A percentile compares a stretch with the other conserved stretches of the same genome.
Conservation (phyloP, 805 yeast species). For the Wickerhamomyces silvicola region DNA sequence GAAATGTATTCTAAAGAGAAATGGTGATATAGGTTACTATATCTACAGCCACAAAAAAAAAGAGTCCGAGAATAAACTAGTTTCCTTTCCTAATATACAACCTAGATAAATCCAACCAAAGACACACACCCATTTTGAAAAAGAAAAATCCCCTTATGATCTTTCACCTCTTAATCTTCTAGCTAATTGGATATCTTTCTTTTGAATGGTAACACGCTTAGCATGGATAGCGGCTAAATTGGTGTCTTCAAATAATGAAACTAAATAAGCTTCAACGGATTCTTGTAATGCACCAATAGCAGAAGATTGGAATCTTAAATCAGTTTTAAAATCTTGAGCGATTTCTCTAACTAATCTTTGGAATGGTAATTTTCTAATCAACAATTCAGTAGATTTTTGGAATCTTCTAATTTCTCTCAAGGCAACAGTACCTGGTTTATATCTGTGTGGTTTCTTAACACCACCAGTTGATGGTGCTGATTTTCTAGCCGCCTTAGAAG, state of each 20-base stretch:
- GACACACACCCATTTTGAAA: too few species aligned
- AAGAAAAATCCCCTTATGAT: too few species aligned
- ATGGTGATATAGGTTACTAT: too few species aligned
- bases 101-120: too few species aligned
- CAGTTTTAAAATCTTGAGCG: constrained; percentile 90
- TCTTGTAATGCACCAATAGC: constrained; percentile 98
- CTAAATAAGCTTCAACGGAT: constrained; percentile 97
- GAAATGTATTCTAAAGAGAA: too few species aligned
- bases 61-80: too few species aligned
- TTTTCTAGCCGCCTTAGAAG: constrained; percentile 90
- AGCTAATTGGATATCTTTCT: constrained; percentile 96
- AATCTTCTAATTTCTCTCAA: constrained; percentile 96
- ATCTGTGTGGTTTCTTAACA: constrained; percentile 93
- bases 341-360: constrained; percentile 95
- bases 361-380: constrained; percentile 95
- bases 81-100: too few species aligned
- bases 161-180: constrained; percentile 98
- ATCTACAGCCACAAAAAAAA: too few species aligned
- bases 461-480: constrained; percentile 91
- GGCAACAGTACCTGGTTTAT: constrained; percentile 96
- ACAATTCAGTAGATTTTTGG: constrained; percentile 91
- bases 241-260: constrained; percentile 94
- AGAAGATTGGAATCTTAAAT: constrained; percentile 92
- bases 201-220: constrained; percentile 97
- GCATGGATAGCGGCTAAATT: constrained; percentile 98